Conservation (phyloP, 208 protist species). For the Trypanosoma mega region DNA sequence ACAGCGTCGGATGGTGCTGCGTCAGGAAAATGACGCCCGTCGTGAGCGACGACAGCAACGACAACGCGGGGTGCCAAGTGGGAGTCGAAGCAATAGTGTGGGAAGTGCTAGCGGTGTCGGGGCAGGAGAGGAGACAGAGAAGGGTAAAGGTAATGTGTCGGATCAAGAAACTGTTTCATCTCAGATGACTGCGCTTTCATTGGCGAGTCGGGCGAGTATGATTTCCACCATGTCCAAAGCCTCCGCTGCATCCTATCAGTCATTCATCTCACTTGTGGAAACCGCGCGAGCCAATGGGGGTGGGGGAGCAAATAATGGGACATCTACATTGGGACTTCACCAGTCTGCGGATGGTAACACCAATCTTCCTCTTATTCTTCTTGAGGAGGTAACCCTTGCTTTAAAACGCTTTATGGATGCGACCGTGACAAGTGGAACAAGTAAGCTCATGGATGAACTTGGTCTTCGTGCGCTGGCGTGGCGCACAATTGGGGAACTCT, state of each 20-base stretch:
- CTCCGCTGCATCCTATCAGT: constrained; percentile 70
- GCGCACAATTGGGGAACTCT: constrained; percentile 66
- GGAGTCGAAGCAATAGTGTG: constrained; percentile 1
- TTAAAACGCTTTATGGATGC: constrained; percentile 61
- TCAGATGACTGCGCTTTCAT: constrained; percentile 37
- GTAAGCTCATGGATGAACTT: constrained; percentile 38
- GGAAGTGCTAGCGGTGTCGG: neutral
- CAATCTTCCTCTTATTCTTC: constrained; percentile 84
- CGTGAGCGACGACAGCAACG: constrained; percentile 22
- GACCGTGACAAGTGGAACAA: constrained; percentile 18
- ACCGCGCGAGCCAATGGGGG: constrained; percentile 27
- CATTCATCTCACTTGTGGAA: constrained; percentile 80
- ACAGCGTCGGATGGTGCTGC: constrained; percentile 66
- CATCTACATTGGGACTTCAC: constrained; percentile 30
- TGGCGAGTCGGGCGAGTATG: constrained; percentile 72
- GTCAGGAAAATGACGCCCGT: constrained; percentile 47
- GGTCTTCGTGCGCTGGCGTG: constrained; percentile 62
- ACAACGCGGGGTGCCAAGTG: neutral
- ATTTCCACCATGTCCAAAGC: constrained; percentile 75
- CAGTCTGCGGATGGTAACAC: constrained; percentile 87
- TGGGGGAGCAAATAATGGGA: neutral
- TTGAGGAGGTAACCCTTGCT: constrained; percentile 75
- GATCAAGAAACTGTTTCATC: constrained; percentile 15
- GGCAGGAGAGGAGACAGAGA: constrained; percentile 12
- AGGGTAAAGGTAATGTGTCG: constrained; percentile 1